Percentiles rank a stretch among this genome's conserved stretches.
These are phyloP conservation scores for Plantago elongata DNA, from an alignment of 257 asterid genomes.

Conservation along the genomic window DNA sequence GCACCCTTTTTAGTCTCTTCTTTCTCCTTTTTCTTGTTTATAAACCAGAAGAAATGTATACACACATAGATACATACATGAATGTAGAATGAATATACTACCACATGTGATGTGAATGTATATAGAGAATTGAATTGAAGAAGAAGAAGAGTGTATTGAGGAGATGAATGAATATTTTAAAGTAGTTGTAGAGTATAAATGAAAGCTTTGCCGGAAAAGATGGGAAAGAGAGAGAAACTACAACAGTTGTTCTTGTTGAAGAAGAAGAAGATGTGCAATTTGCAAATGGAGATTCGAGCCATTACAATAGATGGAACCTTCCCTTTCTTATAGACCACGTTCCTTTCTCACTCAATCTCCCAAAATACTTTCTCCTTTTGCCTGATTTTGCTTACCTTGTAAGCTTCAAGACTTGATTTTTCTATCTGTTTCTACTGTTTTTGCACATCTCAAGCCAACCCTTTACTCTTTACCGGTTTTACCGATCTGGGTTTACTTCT, in stretches of 20 bases:
- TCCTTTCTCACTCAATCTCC: conserved; percentile 51
- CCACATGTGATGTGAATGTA: no score
- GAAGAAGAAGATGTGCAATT: conserved; percentile 33
- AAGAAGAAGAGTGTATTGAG: not conserved
- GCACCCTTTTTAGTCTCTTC: no score
- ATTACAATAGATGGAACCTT: conserved; percentile 37
- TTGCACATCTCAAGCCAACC: conserved; percentile 30
- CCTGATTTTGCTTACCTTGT: conserved; percentile 12
- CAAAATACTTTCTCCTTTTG: not conserved
- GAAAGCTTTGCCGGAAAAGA: conserved; percentile 24
- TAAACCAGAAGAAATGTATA: no score
- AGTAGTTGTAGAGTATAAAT: conserved; percentile 20
- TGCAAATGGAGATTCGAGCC: conserved; percentile 70
- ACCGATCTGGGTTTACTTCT: conserved; percentile 40
- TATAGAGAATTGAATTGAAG: no score
- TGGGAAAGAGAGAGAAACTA: conserved; percentile 34
- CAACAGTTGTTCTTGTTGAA: conserved; percentile 29
- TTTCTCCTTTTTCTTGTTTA: no score
- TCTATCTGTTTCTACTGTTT: conserved; percentile 13
- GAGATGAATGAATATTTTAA: conserved; percentile 25
- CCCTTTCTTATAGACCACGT: conserved; percentile 72
- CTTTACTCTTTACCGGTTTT: conserved; percentile 23
- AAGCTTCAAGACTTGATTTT: conserved; percentile 27
- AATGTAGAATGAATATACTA: no score
- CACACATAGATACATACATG: no score